These are phyloP conservation scores for Phytopythium montanum DNA, from an alignment of 352 stramenopile species.

Conservation along the genomic window DNA sequence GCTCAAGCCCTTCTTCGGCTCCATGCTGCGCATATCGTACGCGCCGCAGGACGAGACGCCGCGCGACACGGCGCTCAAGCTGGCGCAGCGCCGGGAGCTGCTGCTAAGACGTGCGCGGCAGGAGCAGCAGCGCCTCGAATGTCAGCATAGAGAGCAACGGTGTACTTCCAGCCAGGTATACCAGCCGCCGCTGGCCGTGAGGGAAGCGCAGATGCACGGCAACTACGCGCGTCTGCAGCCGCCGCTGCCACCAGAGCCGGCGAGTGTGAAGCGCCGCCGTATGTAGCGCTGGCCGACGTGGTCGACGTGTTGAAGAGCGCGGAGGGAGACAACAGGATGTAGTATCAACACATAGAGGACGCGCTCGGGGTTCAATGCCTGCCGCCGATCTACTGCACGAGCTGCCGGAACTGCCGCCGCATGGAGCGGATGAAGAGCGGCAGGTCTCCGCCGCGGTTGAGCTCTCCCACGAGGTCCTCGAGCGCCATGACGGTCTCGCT, in stretches of 20 bases:
- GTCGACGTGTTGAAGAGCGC: background rate
- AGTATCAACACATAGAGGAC: background rate
- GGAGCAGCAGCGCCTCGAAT: background rate
- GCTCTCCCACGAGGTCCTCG: conserved; percentile 43
- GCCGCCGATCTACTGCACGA: conserved; percentile 25
- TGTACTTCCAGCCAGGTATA: no score
- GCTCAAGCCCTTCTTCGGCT: conserved; percentile 69
- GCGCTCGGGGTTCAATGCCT: background rate
- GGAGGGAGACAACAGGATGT: background rate
- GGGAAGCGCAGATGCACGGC: conserved; percentile 7
- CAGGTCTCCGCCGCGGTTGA: conserved; percentile 68
- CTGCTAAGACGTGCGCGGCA: conserved; percentile 29
- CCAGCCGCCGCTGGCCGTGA: conserved; percentile 12
- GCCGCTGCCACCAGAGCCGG: background rate
- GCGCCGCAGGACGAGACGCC: conserved; percentile 54
- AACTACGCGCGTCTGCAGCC: conserved; percentile 7
- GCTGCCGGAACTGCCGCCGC: conserved; percentile 71
- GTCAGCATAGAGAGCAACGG: background rate
- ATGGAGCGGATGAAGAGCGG: conserved; percentile 76
- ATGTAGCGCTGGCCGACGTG: conserved; percentile 23
- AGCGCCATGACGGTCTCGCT: conserved; percentile 44
- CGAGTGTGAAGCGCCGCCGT: conserved; percentile 30
- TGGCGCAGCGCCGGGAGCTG: conserved; percentile 55
- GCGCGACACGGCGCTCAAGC: conserved; percentile 58
- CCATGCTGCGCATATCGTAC: conserved; percentile 57